Percentiles rank a stretch among this genome's conserved stretches.
Evolutionary conservation across 345 rosid genomes (phyloP).

Genomic region (Eucalyptus cloeziana): DNA sequence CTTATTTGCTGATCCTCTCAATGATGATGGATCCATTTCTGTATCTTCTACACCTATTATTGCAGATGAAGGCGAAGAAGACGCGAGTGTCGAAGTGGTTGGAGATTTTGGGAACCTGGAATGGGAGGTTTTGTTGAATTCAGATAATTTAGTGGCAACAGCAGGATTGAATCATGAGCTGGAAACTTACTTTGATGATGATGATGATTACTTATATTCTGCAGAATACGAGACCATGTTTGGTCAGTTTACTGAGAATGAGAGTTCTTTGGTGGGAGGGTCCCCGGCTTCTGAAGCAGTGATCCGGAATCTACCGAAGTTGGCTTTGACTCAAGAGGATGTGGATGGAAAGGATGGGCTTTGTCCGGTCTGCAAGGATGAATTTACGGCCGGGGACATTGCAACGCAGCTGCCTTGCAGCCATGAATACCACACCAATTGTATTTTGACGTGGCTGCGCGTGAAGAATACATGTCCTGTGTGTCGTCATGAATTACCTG

Average conservation of each 20-base stretch:
- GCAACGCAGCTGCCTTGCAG: constrained; percentile 64
- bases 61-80: constrained; percentile 7
- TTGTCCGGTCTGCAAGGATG: constrained; percentile 90
- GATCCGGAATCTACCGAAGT: constrained; percentile 43
- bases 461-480: constrained; percentile 90
- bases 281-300: constrained; percentile 61
- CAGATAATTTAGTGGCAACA: constrained; percentile 41
- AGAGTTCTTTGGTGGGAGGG: constrained; percentile 33
- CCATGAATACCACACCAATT: constrained; percentile 71
- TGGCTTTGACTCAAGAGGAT: constrained; percentile 34
- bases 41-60: constrained; percentile 24
- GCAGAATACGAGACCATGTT: constrained; percentile 66
- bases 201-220: constrained; percentile 45
- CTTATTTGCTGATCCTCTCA: constrained; percentile 14
- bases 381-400: constrained; percentile 36
- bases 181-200: constrained; percentile 29
- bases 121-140: constrained; percentile 79
- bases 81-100: constrained; percentile 25
- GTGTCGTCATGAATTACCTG: constrained; percentile 79
- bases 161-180: constrained; percentile 20
- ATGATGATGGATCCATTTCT: constrained; percentile 40
- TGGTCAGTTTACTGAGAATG: constrained; percentile 65
- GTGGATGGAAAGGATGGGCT: constrained; percentile 21
- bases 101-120: constrained; percentile 38
- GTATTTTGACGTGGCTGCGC: constrained; percentile 74